Evolutionary conservation across 371 early-diverging fungal species (phyloP).

Genomic region (Rhizopus stolonifer): DNA sequence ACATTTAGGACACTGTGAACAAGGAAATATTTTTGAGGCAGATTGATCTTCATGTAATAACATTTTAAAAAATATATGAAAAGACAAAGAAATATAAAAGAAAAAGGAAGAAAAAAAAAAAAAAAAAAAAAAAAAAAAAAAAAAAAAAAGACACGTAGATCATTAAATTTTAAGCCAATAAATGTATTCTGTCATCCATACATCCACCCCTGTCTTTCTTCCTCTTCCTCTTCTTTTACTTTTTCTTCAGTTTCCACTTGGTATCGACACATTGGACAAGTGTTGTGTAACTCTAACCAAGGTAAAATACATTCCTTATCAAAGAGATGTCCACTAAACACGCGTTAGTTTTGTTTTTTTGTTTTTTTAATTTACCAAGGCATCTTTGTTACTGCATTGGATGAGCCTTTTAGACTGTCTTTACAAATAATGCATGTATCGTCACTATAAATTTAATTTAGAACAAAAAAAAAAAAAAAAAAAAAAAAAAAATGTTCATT

Average conservation of each 20-base stretch:
- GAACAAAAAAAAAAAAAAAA: background rate
- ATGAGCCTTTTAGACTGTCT: slow-evolving; percentile 34
- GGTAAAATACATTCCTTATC: slow-evolving; percentile 58
- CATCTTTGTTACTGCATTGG: slow-evolving; percentile 40
- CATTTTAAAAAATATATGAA: slow-evolving; percentile 26
- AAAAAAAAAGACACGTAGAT: no score
- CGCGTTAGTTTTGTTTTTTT: background rate
- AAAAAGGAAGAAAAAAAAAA: slow-evolving; percentile 10
- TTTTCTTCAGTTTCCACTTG: slow-evolving; percentile 50
- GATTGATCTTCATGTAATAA: slow-evolving; percentile 24
- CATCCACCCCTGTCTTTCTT: slow-evolving; percentile 47
- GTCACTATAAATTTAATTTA: slow-evolving; percentile 25
- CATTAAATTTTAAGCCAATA: no score
- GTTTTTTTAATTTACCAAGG: slow-evolving; percentile 39
- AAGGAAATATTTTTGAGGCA: slow-evolving; percentile 35
- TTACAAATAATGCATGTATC: slow-evolving; percentile 55
- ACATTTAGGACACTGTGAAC: slow-evolving; percentile 53
- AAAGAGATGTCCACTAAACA: slow-evolving; percentile 53
- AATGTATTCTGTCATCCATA: no score
- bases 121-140: slow-evolving; percentile 15
- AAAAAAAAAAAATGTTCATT: slow-evolving; percentile 13
- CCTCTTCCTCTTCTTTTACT: slow-evolving; percentile 49
- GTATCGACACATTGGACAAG: slow-evolving; percentile 62
- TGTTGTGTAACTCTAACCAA: slow-evolving; percentile 59
- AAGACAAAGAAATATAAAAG: slow-evolving; percentile 2